Percentiles rank a stretch among this genome's conserved stretches.
phyloP scores from a whole-genome alignment of 129 eudicot species.

The Kitagawia praeruptora region DNA sequence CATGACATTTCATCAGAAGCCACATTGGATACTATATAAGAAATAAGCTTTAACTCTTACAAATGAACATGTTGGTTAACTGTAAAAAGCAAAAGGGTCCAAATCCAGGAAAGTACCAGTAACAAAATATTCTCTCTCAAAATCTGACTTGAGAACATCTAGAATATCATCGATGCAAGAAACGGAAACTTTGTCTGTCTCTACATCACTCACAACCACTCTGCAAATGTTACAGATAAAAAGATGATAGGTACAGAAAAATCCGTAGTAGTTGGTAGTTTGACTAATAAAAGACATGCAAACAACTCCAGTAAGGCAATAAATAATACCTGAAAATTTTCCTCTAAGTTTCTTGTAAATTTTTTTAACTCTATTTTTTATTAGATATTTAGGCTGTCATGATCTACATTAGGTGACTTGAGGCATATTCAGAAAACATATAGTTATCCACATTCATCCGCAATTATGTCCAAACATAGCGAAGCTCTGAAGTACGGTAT shows the following conservation, averaged over 20 bases:
- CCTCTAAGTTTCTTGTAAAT: not conserved
- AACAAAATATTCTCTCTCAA: constrained; percentile 77
- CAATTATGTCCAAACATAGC: not conserved
- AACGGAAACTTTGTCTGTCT: constrained; percentile 26
- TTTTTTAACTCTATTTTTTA: not conserved
- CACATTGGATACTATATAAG: not conserved
- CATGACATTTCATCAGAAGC: not conserved
- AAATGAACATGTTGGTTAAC: not conserved
- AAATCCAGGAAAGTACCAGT: constrained; percentile 40
- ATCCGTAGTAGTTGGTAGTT: not conserved
- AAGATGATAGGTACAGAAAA: constrained; percentile 1
- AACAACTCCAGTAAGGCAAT: not conserved
- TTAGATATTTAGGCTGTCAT: not conserved
- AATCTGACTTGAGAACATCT: constrained; percentile 51
- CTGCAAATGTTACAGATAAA: constrained; percentile 22
- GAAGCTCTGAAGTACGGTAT: too few relatives aligned
- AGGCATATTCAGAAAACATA: not conserved
- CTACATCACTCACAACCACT: constrained; percentile 24
- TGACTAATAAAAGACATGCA: not conserved
- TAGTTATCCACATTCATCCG: not conserved
- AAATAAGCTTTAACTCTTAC: not conserved
- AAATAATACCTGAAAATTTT: not conserved
- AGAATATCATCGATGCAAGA: constrained; percentile 52
- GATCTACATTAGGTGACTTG: not conserved
- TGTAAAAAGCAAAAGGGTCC: not conserved